Conservation (phyloP, 441 rosid genomes). For the Pelargonium australe region DNA sequence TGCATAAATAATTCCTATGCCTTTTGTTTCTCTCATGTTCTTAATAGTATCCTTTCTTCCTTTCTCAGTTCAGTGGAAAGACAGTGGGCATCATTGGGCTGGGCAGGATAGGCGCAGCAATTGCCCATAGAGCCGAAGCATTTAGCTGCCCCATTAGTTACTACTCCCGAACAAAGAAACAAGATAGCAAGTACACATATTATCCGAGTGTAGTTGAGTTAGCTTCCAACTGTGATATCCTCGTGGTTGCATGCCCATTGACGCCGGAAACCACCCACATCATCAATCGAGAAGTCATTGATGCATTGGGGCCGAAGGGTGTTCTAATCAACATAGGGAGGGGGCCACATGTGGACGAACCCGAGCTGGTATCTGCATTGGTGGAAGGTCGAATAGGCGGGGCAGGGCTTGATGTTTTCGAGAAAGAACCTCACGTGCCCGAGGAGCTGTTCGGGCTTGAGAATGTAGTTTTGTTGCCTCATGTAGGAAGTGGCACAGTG, state of each 20-base stretch:
- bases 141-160: conserved; percentile 56
- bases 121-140: conserved; percentile 66
- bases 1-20: not conserved
- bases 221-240: conserved; percentile 55
- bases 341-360: conserved; percentile 65
- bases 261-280: conserved; percentile 49
- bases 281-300: conserved; percentile 43
- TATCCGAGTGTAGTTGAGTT: conserved; percentile 41
- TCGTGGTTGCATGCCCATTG: conserved; percentile 52
- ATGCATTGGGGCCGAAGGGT: conserved; percentile 59
- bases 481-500: conserved; percentile 45
- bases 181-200: conserved; percentile 38
- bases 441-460: conserved; percentile 49
- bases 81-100: conserved; percentile 56
- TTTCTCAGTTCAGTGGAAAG: conserved; percentile 54
- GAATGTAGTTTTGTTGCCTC: conserved; percentile 60
- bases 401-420: conserved; percentile 69
- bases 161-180: conserved; percentile 40
- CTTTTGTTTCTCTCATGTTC: not conserved
- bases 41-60: not conserved
- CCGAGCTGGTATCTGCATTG: conserved; percentile 56
- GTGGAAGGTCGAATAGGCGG: conserved; percentile 59
- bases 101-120: conserved; percentile 63
- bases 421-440: conserved; percentile 55
- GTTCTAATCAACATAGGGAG: conserved; percentile 59